Evolutionary conservation across 2,329 filamentous ascomycete species (phyloP).

Genomic region (Phaeoacremonium minimum): DNA sequence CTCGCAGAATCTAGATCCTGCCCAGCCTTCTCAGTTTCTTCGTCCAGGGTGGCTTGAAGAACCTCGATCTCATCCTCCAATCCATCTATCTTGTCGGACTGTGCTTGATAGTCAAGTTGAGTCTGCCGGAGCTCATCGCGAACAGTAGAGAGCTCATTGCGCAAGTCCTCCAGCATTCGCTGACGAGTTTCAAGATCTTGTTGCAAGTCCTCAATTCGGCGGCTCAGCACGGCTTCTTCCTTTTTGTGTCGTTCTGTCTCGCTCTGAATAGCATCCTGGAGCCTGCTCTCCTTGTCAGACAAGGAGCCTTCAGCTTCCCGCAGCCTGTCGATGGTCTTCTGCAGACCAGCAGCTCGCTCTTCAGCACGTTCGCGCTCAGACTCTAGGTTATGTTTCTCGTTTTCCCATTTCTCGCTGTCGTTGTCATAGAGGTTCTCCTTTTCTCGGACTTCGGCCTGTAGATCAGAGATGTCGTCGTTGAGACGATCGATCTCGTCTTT

Average conservation of each 20-base stretch:
- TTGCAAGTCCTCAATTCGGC: constrained; percentile 72
- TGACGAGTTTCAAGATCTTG: constrained; percentile 66
- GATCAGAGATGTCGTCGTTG: constrained; percentile 54
- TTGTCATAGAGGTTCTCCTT: constrained; percentile 68
- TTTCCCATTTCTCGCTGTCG: constrained; percentile 70
- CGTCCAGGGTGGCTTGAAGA: constrained; percentile 60
- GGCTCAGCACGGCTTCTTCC: constrained; percentile 65
- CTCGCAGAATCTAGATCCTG: constrained; percentile 38
- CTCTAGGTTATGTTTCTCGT: constrained; percentile 59
- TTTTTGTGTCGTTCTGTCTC: constrained; percentile 68
- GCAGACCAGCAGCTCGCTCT: constrained; percentile 62
- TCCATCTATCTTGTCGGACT: constrained; percentile 61
- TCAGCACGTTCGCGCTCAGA: constrained; percentile 63
- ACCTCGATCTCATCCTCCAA: constrained; percentile 76
- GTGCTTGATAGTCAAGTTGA: constrained; percentile 56
- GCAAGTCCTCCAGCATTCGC: constrained; percentile 59
- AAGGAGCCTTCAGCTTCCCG: constrained; percentile 64
- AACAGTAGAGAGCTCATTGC: constrained; percentile 60
- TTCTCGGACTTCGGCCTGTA: constrained; percentile 63
- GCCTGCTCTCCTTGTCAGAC: constrained; percentile 61
- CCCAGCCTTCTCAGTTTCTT: constrained; percentile 57
- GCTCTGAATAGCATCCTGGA: constrained; percentile 65
- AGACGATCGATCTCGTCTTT: constrained; percentile 50
- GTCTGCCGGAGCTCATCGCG: constrained; percentile 68
- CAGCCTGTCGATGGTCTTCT: constrained; percentile 66